Conservation (phyloP, 176 grass and related monocot species). For the Lolium rigidum region DNA sequence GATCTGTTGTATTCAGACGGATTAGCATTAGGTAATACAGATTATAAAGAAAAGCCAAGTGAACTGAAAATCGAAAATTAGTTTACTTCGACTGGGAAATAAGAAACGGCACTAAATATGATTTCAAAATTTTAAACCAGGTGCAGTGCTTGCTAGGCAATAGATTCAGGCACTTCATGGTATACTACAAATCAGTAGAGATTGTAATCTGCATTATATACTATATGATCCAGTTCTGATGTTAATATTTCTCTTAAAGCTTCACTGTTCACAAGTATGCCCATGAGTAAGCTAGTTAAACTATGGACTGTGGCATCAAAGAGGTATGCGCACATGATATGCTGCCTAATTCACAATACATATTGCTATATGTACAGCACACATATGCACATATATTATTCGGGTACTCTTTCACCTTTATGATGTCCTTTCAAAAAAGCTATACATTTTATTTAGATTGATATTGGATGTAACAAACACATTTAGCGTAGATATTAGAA, state of each 20-base stretch:
- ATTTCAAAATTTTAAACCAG: conserved; percentile 21
- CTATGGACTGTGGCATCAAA: background rate
- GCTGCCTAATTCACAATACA: background rate
- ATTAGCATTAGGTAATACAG: conserved; percentile 23
- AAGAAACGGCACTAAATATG: background rate
- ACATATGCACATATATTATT: background rate
- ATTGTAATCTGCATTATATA: conserved; percentile 1
- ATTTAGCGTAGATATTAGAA: conserved; percentile 20
- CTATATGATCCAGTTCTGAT: conserved; percentile 2
- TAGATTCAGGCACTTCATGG: background rate
- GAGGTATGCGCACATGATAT: background rate
- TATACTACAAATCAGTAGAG: background rate
- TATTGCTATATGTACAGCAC: background rate
- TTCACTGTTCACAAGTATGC: background rate
- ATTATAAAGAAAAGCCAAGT: conserved; percentile 31
- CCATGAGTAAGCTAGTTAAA: conserved; percentile 9
- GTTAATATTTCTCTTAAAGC: background rate
- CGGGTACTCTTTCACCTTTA: background rate
- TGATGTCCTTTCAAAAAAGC: background rate
- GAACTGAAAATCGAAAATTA: conserved; percentile 26
- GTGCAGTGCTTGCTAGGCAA: background rate
- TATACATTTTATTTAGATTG: background rate
- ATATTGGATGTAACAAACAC: background rate
- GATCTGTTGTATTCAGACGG: conserved; percentile 58
- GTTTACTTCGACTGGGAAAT: conserved; percentile 24